A percentile compares a stretch with the other conserved stretches of the same genome.
phyloP scores from a whole-genome alignment of 768 basidiomycete species.

The Harrya chromipes region DNA sequence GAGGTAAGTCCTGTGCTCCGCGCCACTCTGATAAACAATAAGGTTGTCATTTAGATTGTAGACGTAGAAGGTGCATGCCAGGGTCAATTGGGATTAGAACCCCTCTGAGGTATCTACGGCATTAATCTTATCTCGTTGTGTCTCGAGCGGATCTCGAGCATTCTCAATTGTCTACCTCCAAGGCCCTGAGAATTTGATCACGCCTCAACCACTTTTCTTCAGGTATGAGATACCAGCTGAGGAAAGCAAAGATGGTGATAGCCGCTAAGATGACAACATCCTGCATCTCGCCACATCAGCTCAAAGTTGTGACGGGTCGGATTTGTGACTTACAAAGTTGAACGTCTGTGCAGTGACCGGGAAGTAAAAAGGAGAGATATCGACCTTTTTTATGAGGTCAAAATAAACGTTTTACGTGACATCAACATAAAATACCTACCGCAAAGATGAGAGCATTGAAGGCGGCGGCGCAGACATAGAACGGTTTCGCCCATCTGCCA shows the following conservation, averaged over 20 bases:
- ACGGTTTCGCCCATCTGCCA: constrained; percentile 60
- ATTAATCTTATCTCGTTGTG: constrained; percentile 1
- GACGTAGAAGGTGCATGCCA: constrained; percentile 83
- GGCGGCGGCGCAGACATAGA: constrained; percentile 62
- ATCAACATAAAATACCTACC: constrained; percentile 41
- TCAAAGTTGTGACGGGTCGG: not conserved
- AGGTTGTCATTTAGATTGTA: constrained; percentile 43
- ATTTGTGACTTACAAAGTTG: constrained; percentile 67
- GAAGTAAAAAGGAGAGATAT: constrained; percentile 86
- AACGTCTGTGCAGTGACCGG: constrained; percentile 73
- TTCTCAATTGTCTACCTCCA: constrained; percentile 29
- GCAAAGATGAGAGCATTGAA: constrained; percentile 78
- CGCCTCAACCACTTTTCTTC: constrained; percentile 76
- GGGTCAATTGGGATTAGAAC: constrained; percentile 61
- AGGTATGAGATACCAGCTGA: constrained; percentile 78
- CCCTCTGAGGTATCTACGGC: constrained; percentile 35
- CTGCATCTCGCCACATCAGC: constrained; percentile 36
- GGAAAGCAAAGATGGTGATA: constrained; percentile 73
- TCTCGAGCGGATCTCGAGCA: not conserved
- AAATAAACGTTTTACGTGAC: constrained; percentile 1
- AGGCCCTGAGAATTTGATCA: constrained; percentile 54
- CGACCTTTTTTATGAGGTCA: constrained; percentile 50
- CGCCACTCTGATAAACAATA: constrained; percentile 1
- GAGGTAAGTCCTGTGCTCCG: constrained; percentile 49
- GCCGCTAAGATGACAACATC: constrained; percentile 75